Evolutionary conservation across 2,329 filamentous ascomycete species (phyloP).

Genomic region (Neofusicoccum laricinum): DNA sequence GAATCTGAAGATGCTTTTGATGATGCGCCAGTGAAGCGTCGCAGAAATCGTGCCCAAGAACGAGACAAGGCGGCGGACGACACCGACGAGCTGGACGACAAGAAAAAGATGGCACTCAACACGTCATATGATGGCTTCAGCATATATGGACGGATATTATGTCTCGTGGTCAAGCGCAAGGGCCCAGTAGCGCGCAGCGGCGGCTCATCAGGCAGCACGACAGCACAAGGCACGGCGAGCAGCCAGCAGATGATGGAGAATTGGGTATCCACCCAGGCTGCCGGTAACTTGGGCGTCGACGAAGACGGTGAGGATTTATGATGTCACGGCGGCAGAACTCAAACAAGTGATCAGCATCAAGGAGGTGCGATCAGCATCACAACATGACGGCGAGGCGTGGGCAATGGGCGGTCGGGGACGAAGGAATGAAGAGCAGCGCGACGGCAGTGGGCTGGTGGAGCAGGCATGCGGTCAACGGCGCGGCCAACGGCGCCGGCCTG

Average conservation of each 20-base stretch:
- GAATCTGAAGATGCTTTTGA: slow-evolving; percentile 30
- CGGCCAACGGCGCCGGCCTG: not conserved
- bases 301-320: slow-evolving; percentile 32
- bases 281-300: slow-evolving; percentile 30
- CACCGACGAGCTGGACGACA: slow-evolving; percentile 69
- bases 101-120: slow-evolving; percentile 85
- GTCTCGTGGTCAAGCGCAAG: slow-evolving; percentile 79
- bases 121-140: slow-evolving; percentile 93
- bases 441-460: not conserved
- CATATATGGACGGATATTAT: slow-evolving; percentile 90
- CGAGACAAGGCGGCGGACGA: not conserved
- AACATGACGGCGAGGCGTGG: not conserved
- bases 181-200: slow-evolving; percentile 26
- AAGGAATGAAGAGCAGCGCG: not conserved
- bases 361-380: not conserved
- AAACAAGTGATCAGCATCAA: slow-evolving; percentile 1
- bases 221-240: slow-evolving; percentile 22
- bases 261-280: slow-evolving; percentile 44
- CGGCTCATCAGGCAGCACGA: slow-evolving; percentile 12
- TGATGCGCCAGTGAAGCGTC: slow-evolving; percentile 3
- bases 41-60: slow-evolving; percentile 22
- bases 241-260: slow-evolving; percentile 41
- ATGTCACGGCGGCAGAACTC: not conserved
- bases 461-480: not conserved
- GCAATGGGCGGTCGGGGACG: not conserved